phyloP scores from a whole-genome alignment of 345 rosid species.

The Aethionema arabicum region DNA sequence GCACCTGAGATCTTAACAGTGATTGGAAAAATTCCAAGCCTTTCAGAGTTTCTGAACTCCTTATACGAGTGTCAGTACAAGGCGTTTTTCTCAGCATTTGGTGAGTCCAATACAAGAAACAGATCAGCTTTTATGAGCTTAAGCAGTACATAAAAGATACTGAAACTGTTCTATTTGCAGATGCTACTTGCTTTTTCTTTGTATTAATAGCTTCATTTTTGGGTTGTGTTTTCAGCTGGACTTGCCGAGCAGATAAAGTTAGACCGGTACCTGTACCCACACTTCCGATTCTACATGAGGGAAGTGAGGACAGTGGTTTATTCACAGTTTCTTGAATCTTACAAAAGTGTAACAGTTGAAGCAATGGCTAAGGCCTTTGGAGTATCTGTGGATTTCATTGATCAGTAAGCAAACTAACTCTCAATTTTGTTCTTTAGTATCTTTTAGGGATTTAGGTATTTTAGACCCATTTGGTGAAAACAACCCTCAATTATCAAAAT shows the following conservation, averaged over 20 bases:
- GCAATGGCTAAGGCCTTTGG: conserved; percentile 99
- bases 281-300: conserved; percentile 97
- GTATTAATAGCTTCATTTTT: conserved; percentile 9
- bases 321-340: conserved; percentile 93
- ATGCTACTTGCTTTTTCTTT: conserved; percentile 5
- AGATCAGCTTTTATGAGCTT: background rate
- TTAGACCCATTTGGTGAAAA: no score
- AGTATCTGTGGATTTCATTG: conserved; percentile 87
- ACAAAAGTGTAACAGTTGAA: conserved; percentile 94
- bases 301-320: conserved; percentile 92
- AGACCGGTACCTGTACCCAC: conserved; percentile 88
- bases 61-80: conserved; percentile 91
- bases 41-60: conserved; percentile 91
- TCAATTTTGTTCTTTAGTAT: conserved; percentile 1
- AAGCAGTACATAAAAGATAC: no score
- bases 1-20: conserved; percentile 99
- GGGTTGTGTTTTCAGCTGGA: conserved; percentile 57
- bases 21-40: conserved; percentile 85
- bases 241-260: conserved; percentile 80
- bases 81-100: conserved; percentile 88
- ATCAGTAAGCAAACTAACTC: conserved; percentile 57
- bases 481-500: no score
- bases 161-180: background rate
- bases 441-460: background rate
- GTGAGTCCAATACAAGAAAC: conserved; percentile 45